Evolutionary conservation across 257 asterid species (phyloP), one percentile per base, ranked within the genome.

Genomic region (Catharanthus roseus): DNA sequence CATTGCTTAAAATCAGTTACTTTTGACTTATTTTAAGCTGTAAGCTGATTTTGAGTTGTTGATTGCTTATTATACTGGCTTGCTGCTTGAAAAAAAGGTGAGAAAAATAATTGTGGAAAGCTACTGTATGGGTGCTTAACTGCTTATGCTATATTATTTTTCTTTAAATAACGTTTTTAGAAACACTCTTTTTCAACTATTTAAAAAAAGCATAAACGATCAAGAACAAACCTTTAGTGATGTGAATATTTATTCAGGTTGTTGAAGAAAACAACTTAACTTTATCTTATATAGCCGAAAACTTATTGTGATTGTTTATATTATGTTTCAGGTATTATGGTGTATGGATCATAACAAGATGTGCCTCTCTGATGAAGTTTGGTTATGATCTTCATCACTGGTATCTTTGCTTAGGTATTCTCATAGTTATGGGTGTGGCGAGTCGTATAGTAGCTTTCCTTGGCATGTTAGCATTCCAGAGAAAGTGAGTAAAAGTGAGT

Each of bases 291-390:
- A 18, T 39, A 56, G 56, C 33, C 23, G 58, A 18, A 19, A 53
- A 19, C 34, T 44, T n/a, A 21, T 24, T 29, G 56, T 57, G 10
- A 24, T 65, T 65, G 45, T 41, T 68, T 36, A 13, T 31, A 31
- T 41, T 71, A 3, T 29, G 58, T 64, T 72, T 67, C 86, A 92
- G 97, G 86, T 89, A 86, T 63, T 87, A 84, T 50, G 98, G 98
- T 0, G 98, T 90, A 72, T 92, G 96, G 98, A 88, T 93, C 55
- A 86, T 93, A 70, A 93, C 98, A 3, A 87, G 98, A 1, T 93
- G 98, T 61, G 96, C 91, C 15, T 83, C 90, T 2, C 96, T 93
- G 31, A 73, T 31, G 55, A 86, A 67, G 75, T 80, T 71, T 28
- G 86, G 90, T 33, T 93, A 93, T 80, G 74, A 83, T 80, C 89